Evolutionary conservation across 1,139 yeast genomes (phyloP).

Genomic region (Suhomyces yuchorum): DNA sequence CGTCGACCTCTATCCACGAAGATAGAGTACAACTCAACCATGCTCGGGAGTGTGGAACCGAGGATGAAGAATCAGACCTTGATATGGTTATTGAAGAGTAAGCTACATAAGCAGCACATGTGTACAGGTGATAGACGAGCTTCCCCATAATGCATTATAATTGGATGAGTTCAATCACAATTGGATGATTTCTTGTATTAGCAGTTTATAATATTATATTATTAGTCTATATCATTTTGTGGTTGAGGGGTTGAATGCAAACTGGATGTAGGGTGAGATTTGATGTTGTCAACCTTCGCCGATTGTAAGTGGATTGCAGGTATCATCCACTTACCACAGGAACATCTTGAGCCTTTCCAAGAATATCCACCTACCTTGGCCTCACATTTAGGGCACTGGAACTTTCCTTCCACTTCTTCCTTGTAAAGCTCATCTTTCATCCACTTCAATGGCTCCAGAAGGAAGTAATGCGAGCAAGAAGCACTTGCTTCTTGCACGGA

Average conservation of each 20-base stretch:
- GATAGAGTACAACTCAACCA: constrained; percentile 15
- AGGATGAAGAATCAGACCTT: constrained; percentile 36
- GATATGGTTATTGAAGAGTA: constrained; percentile 53
- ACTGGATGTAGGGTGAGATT: neutral
- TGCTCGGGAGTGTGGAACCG: constrained; percentile 15
- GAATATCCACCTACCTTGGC: constrained; percentile 87
- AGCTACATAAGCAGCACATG: too few relatives aligned
- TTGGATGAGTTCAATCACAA: neutral
- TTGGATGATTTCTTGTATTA: neutral
- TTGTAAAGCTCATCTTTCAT: constrained; percentile 77
- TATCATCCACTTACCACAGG: constrained; percentile 94
- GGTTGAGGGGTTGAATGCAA: neutral
- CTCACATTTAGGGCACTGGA: constrained; percentile 80
- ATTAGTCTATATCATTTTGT: neutral
- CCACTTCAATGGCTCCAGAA: constrained; percentile 87
- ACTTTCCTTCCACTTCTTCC: constrained; percentile 79
- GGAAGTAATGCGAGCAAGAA: constrained; percentile 75
- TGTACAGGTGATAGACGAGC: neutral
- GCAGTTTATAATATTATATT: neutral
- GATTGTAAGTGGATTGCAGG: constrained; percentile 86
- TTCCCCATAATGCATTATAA: too few relatives aligned
- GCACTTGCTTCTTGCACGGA: constrained; percentile 54
- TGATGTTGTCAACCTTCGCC: constrained; percentile 75
- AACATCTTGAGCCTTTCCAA: constrained; percentile 94
- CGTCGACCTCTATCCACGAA: constrained; percentile 22